These are phyloP conservation scores for Pueraria montana DNA, from an alignment of 306 rosid species.

Conservation along the genomic window DNA sequence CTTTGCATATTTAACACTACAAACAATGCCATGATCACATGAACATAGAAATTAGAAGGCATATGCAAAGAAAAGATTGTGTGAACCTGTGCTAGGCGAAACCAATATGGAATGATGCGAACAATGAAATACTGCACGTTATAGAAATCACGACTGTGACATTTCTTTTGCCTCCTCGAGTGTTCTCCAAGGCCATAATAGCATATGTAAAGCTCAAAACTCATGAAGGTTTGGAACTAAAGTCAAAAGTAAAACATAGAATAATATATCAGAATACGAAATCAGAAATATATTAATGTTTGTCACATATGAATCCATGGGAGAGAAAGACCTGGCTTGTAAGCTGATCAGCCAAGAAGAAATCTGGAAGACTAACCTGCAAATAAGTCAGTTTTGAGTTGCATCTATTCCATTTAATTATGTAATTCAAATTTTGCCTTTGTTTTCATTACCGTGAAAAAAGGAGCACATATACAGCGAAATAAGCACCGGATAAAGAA, in stretches of 20 bases:
- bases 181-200: conserved; percentile 77
- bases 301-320: conserved; percentile 21
- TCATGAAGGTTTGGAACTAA: conserved; percentile 69
- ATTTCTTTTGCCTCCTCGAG: conserved; percentile 72
- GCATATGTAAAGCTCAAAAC: conserved; percentile 74
- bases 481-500: conserved; percentile 66
- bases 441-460: conserved; percentile 63
- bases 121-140: conserved; percentile 58
- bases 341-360: conserved; percentile 83
- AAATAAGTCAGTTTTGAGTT: conserved; percentile 25
- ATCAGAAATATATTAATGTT: conserved; percentile 5
- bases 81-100: conserved; percentile 72
- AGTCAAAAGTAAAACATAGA: conserved; percentile 46
- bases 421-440: neutral
- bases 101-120: conserved; percentile 70
- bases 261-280: conserved; percentile 22
- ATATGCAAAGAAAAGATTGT: neutral
- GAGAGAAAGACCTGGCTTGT: conserved; percentile 70
- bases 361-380: conserved; percentile 69
- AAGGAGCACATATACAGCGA: conserved; percentile 72
- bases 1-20: neutral
- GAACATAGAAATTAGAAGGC: conserved; percentile 14
- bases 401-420: neutral
- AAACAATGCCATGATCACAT: neutral
- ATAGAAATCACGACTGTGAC: conserved; percentile 61